These are phyloP conservation scores for Erysimum pusillum DNA, from an alignment of 441 rosid genomes.

Conservation along the genomic window DNA sequence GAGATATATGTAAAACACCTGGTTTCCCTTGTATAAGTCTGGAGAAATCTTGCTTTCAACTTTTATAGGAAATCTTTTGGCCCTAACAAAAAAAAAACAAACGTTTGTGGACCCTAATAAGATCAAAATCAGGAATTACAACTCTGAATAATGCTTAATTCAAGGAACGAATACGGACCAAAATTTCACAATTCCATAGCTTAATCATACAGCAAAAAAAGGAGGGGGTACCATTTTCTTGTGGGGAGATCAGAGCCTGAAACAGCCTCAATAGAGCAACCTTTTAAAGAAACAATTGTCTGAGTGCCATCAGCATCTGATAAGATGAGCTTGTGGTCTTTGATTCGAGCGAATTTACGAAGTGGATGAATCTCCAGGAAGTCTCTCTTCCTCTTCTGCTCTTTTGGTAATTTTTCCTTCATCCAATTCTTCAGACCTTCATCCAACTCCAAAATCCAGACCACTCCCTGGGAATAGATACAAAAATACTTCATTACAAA, in stretches of 20 bases:
- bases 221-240: slow-evolving; percentile 73
- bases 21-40: slow-evolving; percentile 64
- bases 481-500: not conserved
- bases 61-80: slow-evolving; percentile 86
- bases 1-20: slow-evolving; percentile 71
- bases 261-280: slow-evolving; percentile 78
- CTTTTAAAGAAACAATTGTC: slow-evolving; percentile 56
- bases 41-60: slow-evolving; percentile 75
- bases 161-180: slow-evolving; percentile 23
- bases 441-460: slow-evolving; percentile 84
- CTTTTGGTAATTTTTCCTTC: slow-evolving; percentile 56
- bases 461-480: slow-evolving; percentile 60
- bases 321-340: slow-evolving; percentile 62
- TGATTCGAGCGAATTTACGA: slow-evolving; percentile 63
- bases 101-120: not conserved
- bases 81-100: slow-evolving; percentile 56
- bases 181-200: not conserved
- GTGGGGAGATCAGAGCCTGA: slow-evolving; percentile 76
- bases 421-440: slow-evolving; percentile 58
- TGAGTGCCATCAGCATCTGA: slow-evolving; percentile 62
- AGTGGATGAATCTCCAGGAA: slow-evolving; percentile 71
- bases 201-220: not conserved
- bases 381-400: slow-evolving; percentile 68
- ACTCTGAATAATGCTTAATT: not conserved
- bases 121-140: slow-evolving; percentile 7